Base-by-base conservation (phyloP, 805 yeast species). In the Blastobotrys muscicola region DNA sequence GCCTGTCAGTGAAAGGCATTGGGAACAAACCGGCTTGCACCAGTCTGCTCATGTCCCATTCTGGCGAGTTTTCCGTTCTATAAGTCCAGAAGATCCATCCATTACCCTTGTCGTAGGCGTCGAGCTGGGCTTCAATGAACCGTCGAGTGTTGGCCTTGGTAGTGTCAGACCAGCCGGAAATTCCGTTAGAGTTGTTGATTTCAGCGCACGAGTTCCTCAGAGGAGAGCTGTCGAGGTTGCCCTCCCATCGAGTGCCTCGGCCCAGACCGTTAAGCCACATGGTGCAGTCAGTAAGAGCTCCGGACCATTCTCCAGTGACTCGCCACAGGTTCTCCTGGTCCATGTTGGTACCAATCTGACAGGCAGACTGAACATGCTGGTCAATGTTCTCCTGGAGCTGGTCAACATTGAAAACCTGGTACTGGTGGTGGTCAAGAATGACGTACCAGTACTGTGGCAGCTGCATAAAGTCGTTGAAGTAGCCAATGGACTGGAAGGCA, bases 81-180 rank as follows among this genome's bases (percentile, higher is more conserved):
- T 85, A 87, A 61, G 82, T 76, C 97, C 97, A 89, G 70, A 84
- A 82, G 45, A 85, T 75, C 96, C 96, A 89, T 29, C 97, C 97
- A 31, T 70, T 74, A 35, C 65, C 64, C 54, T 72, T 73, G 55
- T 80, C 85, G 57, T 71, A 80, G 1, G 95, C 85, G 59, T 89
- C 95, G 57, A 89, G 67, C 70, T 89, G 96, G 39, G 95, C 95
- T 67, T 89, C 96, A 41, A 87, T 70, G 59, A 71, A 86, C 54
- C 67, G 71, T 62, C 95, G 78, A 38, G 80, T 75, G 50, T 76
- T 69, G 16, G 54, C 56, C 59, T 72, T 76, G 56, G 74, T 72
- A 33, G 74, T 72, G 8, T 66, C 69, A 5, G 84, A 67, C 85
- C 92, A 89, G 40, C 73, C 54, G 41, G 55, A 41, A 41, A 70